These are phyloP conservation scores for Scedosporium apiospermum DNA, from an alignment of 2,329 filamentous ascomycete genomes.

Conservation along the genomic window DNA sequence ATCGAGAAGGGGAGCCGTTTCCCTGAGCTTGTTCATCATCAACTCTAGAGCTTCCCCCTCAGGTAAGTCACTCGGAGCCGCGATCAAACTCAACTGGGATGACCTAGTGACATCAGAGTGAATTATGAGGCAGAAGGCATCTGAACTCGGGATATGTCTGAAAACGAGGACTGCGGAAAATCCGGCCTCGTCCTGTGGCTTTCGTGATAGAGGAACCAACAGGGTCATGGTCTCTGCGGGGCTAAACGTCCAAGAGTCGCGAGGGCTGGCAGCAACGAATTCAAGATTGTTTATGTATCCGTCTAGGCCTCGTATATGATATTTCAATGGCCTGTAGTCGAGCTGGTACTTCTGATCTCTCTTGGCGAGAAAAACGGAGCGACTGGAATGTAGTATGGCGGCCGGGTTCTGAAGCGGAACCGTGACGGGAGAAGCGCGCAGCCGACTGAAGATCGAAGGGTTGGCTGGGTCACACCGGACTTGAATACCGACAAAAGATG, in stretches of 20 bases:
- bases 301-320: background rate
- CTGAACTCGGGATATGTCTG: too few relatives aligned
- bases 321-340: background rate
- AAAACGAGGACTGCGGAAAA: too few relatives aligned
- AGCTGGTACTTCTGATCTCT: background rate
- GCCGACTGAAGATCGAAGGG: background rate
- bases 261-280: background rate
- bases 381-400: background rate
- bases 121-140: too few relatives aligned
- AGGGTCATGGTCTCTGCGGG: constrained; percentile 39
- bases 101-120: too few relatives aligned
- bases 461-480: background rate
- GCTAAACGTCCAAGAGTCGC: constrained; percentile 21
- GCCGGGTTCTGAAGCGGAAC: background rate
- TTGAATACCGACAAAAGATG: background rate
- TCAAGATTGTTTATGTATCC: background rate
- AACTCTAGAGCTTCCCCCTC: too few relatives aligned
- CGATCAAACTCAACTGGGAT: too few relatives aligned
- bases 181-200: too few relatives aligned
- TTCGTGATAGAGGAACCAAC: too few relatives aligned
- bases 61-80: too few relatives aligned
- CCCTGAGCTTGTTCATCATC: too few relatives aligned
- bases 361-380: background rate
- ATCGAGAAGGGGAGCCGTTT: too few relatives aligned
- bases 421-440: background rate